These are phyloP conservation scores for Luzula sylvatica DNA, from an alignment of 176 grass and related monocot genomes.

Conservation along the genomic window DNA sequence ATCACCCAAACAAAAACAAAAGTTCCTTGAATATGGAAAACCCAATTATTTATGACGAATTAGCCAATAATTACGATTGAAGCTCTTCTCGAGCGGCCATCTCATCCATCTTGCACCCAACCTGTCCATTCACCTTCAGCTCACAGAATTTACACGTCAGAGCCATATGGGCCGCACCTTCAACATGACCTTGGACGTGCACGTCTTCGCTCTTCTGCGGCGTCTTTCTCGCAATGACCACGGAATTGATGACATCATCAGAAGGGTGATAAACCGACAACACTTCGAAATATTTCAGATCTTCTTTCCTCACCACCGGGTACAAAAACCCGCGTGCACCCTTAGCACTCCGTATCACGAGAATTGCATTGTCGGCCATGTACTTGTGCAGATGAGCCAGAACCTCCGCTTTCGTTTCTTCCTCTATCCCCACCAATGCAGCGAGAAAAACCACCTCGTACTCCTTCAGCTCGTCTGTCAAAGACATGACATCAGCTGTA, in stretches of 20 bases:
- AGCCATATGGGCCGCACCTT: slow-evolving; percentile 20
- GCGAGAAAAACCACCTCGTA: slow-evolving; percentile 81
- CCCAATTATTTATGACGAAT: background rate
- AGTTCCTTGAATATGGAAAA: background rate
- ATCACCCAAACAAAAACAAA: slow-evolving; percentile 8
- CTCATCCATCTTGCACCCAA: slow-evolving; percentile 64
- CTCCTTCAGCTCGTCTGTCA: slow-evolving; percentile 19
- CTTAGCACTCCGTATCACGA: slow-evolving; percentile 75
- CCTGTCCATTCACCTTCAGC: slow-evolving; percentile 21
- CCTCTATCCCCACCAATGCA: slow-evolving; percentile 50
- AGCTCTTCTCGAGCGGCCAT: slow-evolving; percentile 43
- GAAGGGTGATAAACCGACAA: slow-evolving; percentile 55
- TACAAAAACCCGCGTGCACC: slow-evolving; percentile 67
- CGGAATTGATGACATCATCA: slow-evolving; percentile 92
- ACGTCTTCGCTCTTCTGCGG: background rate
- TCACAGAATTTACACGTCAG: slow-evolving; percentile 49
- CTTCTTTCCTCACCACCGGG: slow-evolving; percentile 48
- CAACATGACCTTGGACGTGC: background rate
- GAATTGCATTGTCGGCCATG: slow-evolving; percentile 52
- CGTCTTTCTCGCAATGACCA: slow-evolving; percentile 77
- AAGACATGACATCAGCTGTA: slow-evolving; percentile 45
- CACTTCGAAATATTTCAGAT: slow-evolving; percentile 55
- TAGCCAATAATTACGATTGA: slow-evolving; percentile 35
- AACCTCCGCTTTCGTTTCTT: slow-evolving; percentile 47
- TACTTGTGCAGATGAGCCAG: slow-evolving; percentile 43